Percentiles rank a stretch among this genome's conserved stretches.
Conservation (phyloP, 306 rosid genomes). For the Trichosanthes cucumerina region DNA sequence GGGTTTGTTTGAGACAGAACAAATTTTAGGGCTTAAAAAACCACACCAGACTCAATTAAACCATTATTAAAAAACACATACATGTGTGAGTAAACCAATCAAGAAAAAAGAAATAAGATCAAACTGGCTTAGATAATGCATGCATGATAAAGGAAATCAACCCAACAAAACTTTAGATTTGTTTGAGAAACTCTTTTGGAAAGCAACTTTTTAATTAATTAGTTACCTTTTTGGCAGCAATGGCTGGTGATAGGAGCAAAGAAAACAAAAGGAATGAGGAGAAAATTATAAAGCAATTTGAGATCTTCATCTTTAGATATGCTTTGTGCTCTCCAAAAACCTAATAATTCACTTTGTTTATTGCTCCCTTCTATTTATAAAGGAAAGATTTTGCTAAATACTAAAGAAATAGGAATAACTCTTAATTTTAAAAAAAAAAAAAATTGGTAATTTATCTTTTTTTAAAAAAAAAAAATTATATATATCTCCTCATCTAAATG, state of each 20-base stretch:
- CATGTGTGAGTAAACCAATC: background rate
- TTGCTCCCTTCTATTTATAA: background rate
- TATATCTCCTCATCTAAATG: background rate
- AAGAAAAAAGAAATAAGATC: background rate
- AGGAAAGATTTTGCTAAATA: background rate
- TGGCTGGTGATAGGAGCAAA: slow-evolving; percentile 37
- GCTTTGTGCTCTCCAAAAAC: slow-evolving; percentile 3
- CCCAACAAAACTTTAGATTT: background rate
- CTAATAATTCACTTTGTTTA: background rate
- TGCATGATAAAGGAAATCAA: no score
- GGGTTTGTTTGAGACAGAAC: no score
- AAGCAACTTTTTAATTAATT: background rate
- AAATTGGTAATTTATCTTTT: background rate
- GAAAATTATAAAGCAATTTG: slow-evolving; percentile 22
- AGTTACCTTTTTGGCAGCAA: slow-evolving; percentile 36
- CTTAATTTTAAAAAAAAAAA: background rate
- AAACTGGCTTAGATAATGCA: no score
- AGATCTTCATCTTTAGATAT: slow-evolving; percentile 23
- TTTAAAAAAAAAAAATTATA: background rate
- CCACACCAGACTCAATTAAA: background rate
- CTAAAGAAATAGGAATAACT: background rate
- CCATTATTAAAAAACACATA: background rate
- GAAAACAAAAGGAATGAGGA: slow-evolving; percentile 18
- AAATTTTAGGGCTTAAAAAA: background rate
- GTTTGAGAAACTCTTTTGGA: background rate